phyloP scores from a whole-genome alignment of 495 filamentous ascomycete genomes.

The Hypoxylon lenormandii region DNA sequence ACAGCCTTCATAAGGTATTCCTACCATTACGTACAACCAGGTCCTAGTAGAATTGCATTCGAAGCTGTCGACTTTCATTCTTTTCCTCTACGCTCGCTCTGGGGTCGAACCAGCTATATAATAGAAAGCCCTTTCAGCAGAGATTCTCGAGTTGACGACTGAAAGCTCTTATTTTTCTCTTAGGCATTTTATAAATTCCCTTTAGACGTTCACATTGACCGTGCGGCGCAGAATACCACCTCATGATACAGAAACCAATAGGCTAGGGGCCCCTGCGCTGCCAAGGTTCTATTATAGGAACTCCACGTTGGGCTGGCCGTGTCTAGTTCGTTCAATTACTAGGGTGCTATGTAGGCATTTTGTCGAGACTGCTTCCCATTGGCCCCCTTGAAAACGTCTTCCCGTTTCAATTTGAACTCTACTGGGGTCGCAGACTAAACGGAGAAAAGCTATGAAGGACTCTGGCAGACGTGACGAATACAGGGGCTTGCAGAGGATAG shows the following conservation, averaged over 20 bases:
- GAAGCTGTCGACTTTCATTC: not conserved
- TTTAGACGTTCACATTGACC: not conserved
- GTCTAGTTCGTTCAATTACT: slow-evolving; percentile 27
- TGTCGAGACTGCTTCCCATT: slow-evolving; percentile 25
- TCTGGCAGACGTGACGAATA: slow-evolving; percentile 14
- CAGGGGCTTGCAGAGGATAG: slow-evolving; percentile 14
- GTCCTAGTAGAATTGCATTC: slow-evolving; percentile 23
- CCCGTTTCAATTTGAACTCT: slow-evolving; percentile 41
- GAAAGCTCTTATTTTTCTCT: not conserved
- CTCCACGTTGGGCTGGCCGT: slow-evolving; percentile 26
- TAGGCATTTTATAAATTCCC: not conserved
- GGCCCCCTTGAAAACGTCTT: slow-evolving; percentile 29
- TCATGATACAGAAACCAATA: slow-evolving; percentile 33
- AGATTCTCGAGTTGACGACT: not conserved
- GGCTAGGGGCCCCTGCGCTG: slow-evolving; percentile 34
- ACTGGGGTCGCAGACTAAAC: slow-evolving; percentile 21
- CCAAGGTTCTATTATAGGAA: slow-evolving; percentile 46
- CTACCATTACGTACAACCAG: no score
- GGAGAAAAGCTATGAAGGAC: slow-evolving; percentile 17
- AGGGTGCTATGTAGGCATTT: slow-evolving; percentile 4
- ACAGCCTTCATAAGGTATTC: slow-evolving; percentile 22
- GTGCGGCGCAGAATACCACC: slow-evolving; percentile 25
- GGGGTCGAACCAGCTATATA: not conserved
- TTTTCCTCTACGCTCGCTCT: not conserved
- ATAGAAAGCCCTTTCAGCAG: not conserved